Base-by-base conservation (phyloP, 257 asterid genomes). In the Ballota nigra region DNA sequence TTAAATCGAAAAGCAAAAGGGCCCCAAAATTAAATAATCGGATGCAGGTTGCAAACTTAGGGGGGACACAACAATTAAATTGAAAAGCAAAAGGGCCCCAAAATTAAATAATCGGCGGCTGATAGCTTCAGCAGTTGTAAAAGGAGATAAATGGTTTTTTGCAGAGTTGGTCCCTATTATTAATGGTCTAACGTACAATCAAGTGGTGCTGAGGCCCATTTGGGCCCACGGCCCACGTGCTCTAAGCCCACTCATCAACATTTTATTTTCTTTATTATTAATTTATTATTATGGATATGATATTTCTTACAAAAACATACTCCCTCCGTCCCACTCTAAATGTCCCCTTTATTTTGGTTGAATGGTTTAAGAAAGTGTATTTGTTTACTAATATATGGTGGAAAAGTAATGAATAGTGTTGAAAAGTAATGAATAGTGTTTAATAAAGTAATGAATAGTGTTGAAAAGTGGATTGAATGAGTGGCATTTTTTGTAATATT, bases 111-210 rank as follows among this genome's bases (percentile, higher is more conserved):
- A 36, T n/a, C n/a, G 75, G 59, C 71, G 56, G 73, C 49, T 24
- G 63, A 61, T 75, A 9, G 75, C 34, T 69, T 36, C 79, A 63
- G 71, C 71, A 51, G 33, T 13, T 22, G 15, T 0, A 63, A 63
- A 72, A 72, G 71, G 47, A 23, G 7, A 16, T 24, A 52, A 23
- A 73, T 63, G 57, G 18, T 23, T 72, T 72, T 51, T 72, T 52
- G 28, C 77, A 75, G 75, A 62, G 80, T 69, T 70, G 63, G 80
- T 76, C 76, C 36, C 68, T 63, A 31, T 76, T 76, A 43, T 3
- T 2, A 10, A 7, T 65, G 41, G 20, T 34, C 71, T 18, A 29
- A 29, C 3, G 38, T 33, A 33, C 38, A 33, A 33, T 33, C 38
- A 3, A 33, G 9, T 33, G 8, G 8, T 36, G 71, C 31, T 3